Conservation (phyloP, 2,329 filamentous ascomycete species). For the Aureobasidium musti region DNA sequence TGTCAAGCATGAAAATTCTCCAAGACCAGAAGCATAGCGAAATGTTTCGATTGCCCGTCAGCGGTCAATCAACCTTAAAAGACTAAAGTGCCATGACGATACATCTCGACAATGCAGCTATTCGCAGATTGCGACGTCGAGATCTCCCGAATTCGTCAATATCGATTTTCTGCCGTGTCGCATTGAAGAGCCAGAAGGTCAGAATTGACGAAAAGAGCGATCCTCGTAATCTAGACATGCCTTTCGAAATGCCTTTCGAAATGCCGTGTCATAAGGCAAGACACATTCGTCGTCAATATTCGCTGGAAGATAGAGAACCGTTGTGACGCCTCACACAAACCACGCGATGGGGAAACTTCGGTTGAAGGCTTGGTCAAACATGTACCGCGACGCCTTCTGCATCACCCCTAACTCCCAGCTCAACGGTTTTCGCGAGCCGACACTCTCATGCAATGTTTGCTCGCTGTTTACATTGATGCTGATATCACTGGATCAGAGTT, state of each 20-base stretch:
- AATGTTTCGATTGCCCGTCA: background rate
- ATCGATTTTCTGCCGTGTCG: conserved; percentile 16
- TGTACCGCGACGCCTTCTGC: conserved; percentile 24
- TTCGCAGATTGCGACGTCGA: background rate
- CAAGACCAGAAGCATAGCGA: background rate
- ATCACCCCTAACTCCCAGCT: conserved; percentile 20
- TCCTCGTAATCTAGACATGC: background rate
- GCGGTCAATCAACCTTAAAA: conserved; percentile 16
- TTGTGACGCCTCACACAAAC: conserved; percentile 25
- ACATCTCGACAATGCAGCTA: background rate
- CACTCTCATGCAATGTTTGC: background rate
- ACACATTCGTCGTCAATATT: conserved; percentile 25
- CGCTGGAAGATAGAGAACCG: conserved; percentile 10
- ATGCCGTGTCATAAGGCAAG: background rate
- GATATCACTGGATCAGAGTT: background rate
- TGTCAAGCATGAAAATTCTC: background rate
- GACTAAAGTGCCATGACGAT: background rate
- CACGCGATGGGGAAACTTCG: conserved; percentile 27
- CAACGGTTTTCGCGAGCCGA: conserved; percentile 15
- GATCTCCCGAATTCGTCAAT: background rate
- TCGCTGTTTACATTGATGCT: background rate
- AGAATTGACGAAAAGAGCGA: background rate
- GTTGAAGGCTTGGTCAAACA: conserved; percentile 14
- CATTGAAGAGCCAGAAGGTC: background rate
- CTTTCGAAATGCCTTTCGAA: background rate